Evolutionary conservation across 2,329 filamentous ascomycete species (phyloP).

Genomic region (Zarea fungicola): DNA sequence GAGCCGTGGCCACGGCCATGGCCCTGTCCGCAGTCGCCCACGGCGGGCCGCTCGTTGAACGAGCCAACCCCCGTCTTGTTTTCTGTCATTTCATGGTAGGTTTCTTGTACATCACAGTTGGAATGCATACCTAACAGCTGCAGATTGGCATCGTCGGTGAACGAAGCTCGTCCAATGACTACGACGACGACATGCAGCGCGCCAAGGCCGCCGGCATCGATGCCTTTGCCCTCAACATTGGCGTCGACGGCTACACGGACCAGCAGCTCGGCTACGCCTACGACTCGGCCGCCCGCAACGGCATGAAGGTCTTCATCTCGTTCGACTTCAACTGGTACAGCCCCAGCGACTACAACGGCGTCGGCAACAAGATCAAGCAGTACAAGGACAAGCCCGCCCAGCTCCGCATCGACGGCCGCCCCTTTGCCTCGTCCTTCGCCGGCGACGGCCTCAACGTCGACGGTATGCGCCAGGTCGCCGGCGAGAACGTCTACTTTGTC

Average conservation of each 20-base stretch:
- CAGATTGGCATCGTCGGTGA: constrained; percentile 41
- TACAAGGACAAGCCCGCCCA: constrained; percentile 41
- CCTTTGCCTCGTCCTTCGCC: constrained; percentile 50
- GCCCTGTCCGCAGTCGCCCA: constrained; percentile 14
- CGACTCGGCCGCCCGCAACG: constrained; percentile 31
- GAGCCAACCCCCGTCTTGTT: constrained; percentile 25
- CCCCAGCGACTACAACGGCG: constrained; percentile 29
- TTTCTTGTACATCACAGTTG: neutral
- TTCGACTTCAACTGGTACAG: constrained; percentile 51
- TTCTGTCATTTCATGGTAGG: constrained; percentile 41
- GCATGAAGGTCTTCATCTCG: constrained; percentile 48
- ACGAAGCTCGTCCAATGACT: constrained; percentile 36
- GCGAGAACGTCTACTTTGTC: constrained; percentile 40
- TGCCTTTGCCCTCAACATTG: constrained; percentile 47
- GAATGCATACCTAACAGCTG: neutral
- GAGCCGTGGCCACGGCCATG: constrained; percentile 15
- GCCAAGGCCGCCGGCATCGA: constrained; percentile 41
- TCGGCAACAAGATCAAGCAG: constrained; percentile 40
- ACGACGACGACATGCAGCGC: constrained; percentile 41
- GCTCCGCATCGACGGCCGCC: constrained; percentile 42
- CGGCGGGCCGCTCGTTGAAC: constrained; percentile 16
- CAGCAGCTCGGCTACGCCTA: constrained; percentile 12
- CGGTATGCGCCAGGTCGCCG: constrained; percentile 37
- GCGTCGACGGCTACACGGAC: constrained; percentile 34
- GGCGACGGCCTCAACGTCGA: constrained; percentile 41